phyloP scores from a whole-genome alignment of 2,329 filamentous ascomycete species.

The Alternaria panax region DNA sequence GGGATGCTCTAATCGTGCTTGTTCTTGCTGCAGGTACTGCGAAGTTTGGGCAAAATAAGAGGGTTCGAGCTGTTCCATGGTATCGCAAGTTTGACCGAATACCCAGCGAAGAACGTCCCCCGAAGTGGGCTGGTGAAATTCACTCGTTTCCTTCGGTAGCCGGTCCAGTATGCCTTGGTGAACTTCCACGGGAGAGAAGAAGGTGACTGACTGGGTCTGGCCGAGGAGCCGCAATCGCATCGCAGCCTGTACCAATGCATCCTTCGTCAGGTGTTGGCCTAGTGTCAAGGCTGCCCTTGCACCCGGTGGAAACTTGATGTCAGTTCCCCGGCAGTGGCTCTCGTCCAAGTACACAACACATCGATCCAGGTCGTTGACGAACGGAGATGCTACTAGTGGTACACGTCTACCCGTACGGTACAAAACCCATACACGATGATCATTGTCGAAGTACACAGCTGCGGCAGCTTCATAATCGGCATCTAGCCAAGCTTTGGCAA shows the following conservation, averaged over 20 bases:
- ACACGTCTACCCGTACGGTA: conserved; percentile 49
- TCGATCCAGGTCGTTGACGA: conserved; percentile 59
- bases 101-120: conserved; percentile 67
- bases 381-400: conserved; percentile 63
- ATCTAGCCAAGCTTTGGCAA: conserved; percentile 62
- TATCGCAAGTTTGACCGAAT: conserved; percentile 67
- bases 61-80: conserved; percentile 65
- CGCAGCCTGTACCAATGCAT: conserved; percentile 69
- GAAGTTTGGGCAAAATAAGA: conserved; percentile 67
- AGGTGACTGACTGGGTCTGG: conserved; percentile 62
- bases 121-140: conserved; percentile 51
- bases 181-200: conserved; percentile 66
- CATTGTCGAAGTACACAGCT: conserved; percentile 62
- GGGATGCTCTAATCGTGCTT: conserved; percentile 57
- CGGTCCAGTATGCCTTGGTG: conserved; percentile 64
- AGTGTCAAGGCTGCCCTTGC: conserved; percentile 64
- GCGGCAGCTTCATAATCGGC: conserved; percentile 56
- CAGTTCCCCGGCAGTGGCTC: conserved; percentile 67
- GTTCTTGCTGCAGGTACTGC: conserved; percentile 65
- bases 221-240: conserved; percentile 70
- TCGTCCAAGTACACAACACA: conserved; percentile 69
- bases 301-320: conserved; percentile 61
- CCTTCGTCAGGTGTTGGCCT: conserved; percentile 65
- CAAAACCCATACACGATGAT: conserved; percentile 57
- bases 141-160: neutral